Conservation (phyloP, 257 asterid species). For the Penstemon davidsonii region DNA sequence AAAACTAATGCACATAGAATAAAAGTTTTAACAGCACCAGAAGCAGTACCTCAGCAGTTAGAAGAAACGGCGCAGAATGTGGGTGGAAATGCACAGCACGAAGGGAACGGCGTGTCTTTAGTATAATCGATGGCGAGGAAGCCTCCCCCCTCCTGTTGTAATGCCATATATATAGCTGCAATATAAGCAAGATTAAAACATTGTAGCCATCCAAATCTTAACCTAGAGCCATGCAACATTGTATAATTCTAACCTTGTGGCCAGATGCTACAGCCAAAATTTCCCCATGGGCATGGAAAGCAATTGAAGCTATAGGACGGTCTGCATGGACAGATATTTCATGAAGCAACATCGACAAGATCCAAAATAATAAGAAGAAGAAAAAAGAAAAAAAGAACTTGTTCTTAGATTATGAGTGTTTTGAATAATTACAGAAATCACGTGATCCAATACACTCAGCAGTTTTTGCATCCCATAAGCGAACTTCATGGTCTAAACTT, state of each 20-base stretch:
- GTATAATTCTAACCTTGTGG: conserved; percentile 73
- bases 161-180: conserved; percentile 94
- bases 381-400: background rate
- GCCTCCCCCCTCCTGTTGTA: conserved; percentile 79
- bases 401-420: conserved; percentile 18
- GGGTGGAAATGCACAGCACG: conserved; percentile 99
- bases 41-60: conserved; percentile 90
- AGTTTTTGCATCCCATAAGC: conserved; percentile 83
- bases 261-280: conserved; percentile 98
- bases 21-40: conserved; percentile 26
- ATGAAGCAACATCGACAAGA: conserved; percentile 23
- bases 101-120: conserved; percentile 91
- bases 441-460: conserved; percentile 92
- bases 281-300: conserved; percentile 97
- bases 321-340: conserved; percentile 47
- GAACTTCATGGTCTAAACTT: conserved; percentile 98
- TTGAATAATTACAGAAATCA: conserved; percentile 74
- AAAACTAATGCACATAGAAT: conserved; percentile 19
- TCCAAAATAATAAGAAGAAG: conserved; percentile 16
- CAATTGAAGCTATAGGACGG: conserved; percentile 97
- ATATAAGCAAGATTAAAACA: conserved; percentile 35
- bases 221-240: conserved; percentile 18
- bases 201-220: conserved; percentile 23
- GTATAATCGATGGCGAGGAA: conserved; percentile 76
- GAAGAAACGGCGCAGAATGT: conserved; percentile 89